Percentiles rank a stretch among this genome's conserved stretches.
These are phyloP conservation scores for Ramichloridium luteum DNA, from an alignment of 2,329 filamentous ascomycete species.

Conservation along the genomic window DNA sequence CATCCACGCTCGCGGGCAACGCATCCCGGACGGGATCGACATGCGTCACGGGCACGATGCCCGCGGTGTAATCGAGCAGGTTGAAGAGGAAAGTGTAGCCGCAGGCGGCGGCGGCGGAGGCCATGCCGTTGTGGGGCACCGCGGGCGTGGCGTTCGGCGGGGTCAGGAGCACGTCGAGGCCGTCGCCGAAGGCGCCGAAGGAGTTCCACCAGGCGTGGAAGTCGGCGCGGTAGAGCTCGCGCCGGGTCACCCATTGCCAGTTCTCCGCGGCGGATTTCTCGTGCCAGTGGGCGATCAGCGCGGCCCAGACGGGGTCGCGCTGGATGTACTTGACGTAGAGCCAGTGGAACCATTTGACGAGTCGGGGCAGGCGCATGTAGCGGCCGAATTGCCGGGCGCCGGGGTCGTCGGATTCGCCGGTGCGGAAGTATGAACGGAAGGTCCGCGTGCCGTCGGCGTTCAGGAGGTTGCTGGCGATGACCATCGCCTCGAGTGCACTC, in stretches of 20 bases:
- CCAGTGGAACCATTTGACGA: conserved; percentile 75
- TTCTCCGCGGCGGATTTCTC: conserved; percentile 64
- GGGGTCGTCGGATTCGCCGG: conserved; percentile 65
- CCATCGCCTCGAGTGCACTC: conserved; percentile 58
- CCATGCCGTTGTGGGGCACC: conserved; percentile 76
- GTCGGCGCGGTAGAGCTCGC: conserved; percentile 62
- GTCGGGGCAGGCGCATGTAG: conserved; percentile 60
- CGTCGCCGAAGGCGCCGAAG: conserved; percentile 30
- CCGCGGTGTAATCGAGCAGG: conserved; percentile 72
- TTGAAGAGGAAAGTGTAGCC: conserved; percentile 94
- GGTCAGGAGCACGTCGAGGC: conserved; percentile 64
- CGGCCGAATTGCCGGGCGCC: conserved; percentile 64
- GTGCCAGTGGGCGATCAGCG: conserved; percentile 59
- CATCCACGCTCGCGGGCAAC: conserved; percentile 48
- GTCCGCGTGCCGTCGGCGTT: conserved; percentile 75
- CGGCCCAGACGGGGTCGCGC: conserved; percentile 65
- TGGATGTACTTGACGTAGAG: conserved; percentile 78
- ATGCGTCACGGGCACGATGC: conserved; percentile 73
- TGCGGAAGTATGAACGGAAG: conserved; percentile 63
- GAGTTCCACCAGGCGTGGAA: conserved; percentile 83
- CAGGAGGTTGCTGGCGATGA: conserved; percentile 66
- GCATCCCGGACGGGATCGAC: conserved; percentile 60
- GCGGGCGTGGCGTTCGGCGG: conserved; percentile 87
- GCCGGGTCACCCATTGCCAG: conserved; percentile 65
- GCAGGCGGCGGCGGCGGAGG: conserved; percentile 70